These are phyloP conservation scores for Scheffersomyces lignicola DNA, from an alignment of 1,139 yeast genomes.

Conservation along the genomic window DNA sequence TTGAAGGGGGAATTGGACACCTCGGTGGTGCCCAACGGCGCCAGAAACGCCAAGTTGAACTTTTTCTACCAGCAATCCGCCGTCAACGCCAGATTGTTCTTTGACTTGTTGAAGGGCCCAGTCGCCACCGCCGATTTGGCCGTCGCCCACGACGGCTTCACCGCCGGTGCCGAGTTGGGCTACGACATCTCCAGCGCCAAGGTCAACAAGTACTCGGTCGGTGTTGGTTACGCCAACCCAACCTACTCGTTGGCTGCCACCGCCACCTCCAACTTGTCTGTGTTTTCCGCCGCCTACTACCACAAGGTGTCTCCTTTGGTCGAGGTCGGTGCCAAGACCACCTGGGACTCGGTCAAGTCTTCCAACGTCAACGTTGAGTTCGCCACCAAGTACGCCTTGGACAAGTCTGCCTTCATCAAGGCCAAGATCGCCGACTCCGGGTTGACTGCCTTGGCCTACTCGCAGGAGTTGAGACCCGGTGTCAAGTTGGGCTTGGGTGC, in stretches of 20 bases:
- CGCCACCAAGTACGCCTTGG: conserved; percentile 93
- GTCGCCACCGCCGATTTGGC: conserved; percentile 93
- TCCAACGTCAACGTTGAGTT: conserved; percentile 80
- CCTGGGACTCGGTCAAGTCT: conserved; percentile 83
- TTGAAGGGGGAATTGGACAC: conserved; percentile 92
- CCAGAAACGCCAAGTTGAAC: conserved; percentile 89
- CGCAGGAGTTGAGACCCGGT: conserved; percentile 95
- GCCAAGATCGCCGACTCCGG: conserved; percentile 98
- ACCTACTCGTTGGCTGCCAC: conserved; percentile 86
- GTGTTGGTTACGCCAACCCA: conserved; percentile 90
- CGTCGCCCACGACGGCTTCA: conserved; percentile 93
- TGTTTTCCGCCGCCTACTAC: conserved; percentile 95
- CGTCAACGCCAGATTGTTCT: conserved; percentile 91
- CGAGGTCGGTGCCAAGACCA: conserved; percentile 98
- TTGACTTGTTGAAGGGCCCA: conserved; percentile 95
- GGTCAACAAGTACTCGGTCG: conserved; percentile 92
- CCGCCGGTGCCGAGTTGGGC: conserved; percentile 96
- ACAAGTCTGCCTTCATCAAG: conserved; percentile 84
- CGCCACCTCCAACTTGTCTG: conserved; percentile 85
- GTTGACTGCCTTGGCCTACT: conserved; percentile 90
- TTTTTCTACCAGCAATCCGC: conserved; percentile 91
- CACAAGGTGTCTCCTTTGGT: conserved; percentile 89
- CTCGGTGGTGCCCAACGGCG: conserved; percentile 81
- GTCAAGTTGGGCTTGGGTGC: conserved; percentile 97
- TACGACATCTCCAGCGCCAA: conserved; percentile 93